phyloP scores from a whole-genome alignment of 805 yeast species.

The Metschnikowia hibisci region DNA sequence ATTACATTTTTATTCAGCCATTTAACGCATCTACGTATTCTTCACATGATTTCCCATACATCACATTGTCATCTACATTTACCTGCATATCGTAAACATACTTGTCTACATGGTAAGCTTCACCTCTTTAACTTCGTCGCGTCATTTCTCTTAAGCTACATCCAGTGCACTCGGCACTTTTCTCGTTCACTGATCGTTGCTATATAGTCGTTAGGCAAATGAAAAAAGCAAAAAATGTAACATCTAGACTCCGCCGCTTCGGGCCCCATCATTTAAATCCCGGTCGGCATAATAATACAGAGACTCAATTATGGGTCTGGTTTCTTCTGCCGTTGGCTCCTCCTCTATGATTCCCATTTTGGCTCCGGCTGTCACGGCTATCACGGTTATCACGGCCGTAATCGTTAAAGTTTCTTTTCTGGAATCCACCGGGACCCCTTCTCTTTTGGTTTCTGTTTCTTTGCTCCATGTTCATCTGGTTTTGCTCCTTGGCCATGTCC shows the following conservation, averaged over 20 bases:
- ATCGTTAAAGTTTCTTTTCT: conserved; percentile 23
- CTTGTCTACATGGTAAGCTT: no score
- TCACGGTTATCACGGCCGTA: conserved; percentile 23
- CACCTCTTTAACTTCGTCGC: neutral
- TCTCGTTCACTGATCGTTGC: conserved; percentile 3
- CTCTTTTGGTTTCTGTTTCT: conserved; percentile 44
- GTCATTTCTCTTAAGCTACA: neutral
- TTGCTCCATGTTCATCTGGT: conserved; percentile 47
- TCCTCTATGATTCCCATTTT: conserved; percentile 10
- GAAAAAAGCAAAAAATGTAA: conserved; percentile 1
- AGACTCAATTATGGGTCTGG: conserved; percentile 7
- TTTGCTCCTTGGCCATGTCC: conserved; percentile 70
- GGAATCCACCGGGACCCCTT: conserved; percentile 35
- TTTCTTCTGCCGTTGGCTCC: conserved; percentile 13
- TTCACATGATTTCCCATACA: no score
- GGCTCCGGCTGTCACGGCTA: conserved; percentile 7
- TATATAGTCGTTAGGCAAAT: conserved; percentile 3
- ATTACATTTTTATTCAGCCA: no score
- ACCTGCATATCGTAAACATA: no score
- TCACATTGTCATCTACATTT: no score
- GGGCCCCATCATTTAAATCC: neutral
- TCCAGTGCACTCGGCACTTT: neutral
- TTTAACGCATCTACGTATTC: no score
- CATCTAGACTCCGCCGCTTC: conserved; percentile 4
- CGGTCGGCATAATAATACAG: conserved; percentile 4